Base-by-base conservation (phyloP, 2,329 filamentous ascomycete genomes). In the Colletotrichum tropicale region DNA sequence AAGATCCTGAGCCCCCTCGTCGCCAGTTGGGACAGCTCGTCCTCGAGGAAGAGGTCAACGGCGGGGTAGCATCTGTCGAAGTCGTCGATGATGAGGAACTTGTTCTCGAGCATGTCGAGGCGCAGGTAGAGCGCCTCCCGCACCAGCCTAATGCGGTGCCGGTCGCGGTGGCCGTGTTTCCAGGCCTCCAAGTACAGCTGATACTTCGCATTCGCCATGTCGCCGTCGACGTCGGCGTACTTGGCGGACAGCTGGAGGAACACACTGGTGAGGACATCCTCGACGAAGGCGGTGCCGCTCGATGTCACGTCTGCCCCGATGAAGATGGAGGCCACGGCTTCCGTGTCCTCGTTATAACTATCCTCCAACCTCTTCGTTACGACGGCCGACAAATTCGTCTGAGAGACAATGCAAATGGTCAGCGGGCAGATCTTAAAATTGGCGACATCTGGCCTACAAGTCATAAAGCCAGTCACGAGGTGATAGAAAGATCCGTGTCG, bases 11-110 rank as follows among this genome's bases (percentile, higher is more conserved):
- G 56, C 15, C 55, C 72, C 28, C 12, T 61, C 30, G 36, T 10
- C 15, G 16, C 36, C n/a, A 69, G 16, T 3, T 38, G 9, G n/a
- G 30, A n/a, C 36, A 72, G 18, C 38, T 73, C 69, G 30, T 62
- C 62, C 56, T 75, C 73, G 6, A 73, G 69, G 8, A 73, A 58
- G 7, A 73, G 15, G 56, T 58, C 62, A 1, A 64, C 56, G 4
- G 64, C 38, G 2, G 73, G 69, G 16, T 70, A 68, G n/a, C 69
- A 72, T 6, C 56, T 55, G 24, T 75, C 73, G 34, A 75, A 68
- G 56, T 68, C 70, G 56, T 68, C 64, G 6, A 73, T 38, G 18
- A 64, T 34, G 12, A 75, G 69, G 6, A 72, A 68, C 26, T 38
- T 43, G 5, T 9, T 38, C 7, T 67, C 55, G n/a, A 75, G 73